Evolutionary conservation across 768 basidiomycete species (phyloP).

Genomic region (Russula lepida): DNA sequence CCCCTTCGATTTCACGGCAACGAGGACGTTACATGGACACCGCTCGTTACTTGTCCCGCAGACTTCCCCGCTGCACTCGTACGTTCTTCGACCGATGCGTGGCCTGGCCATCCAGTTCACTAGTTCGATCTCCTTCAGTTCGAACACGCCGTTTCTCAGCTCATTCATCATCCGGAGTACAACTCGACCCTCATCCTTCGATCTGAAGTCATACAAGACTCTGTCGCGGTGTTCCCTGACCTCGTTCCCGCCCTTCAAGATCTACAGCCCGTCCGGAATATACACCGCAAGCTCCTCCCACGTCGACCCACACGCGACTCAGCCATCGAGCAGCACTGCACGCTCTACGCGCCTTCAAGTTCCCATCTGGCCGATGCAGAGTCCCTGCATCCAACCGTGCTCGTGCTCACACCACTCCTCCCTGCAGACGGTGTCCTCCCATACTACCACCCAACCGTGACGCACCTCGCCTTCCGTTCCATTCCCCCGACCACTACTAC

Average conservation of each 20-base stretch:
- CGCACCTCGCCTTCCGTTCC: conserved; percentile 76
- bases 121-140: conserved; percentile 48
- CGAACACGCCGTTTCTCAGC: conserved; percentile 55
- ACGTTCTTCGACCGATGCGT: conserved; percentile 5
- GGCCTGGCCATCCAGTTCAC: no score
- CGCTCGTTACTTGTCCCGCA: conserved; percentile 27
- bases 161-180: conserved; percentile 86
- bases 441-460: conserved; percentile 84
- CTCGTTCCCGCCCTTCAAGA: conserved; percentile 34
- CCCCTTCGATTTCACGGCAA: not conserved
- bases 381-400: conserved; percentile 25
- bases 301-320: conserved; percentile 70
- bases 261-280: conserved; percentile 37
- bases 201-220: conserved; percentile 54
- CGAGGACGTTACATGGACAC: conserved; percentile 21
- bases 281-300: conserved; percentile 66
- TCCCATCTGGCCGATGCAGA: conserved; percentile 15
- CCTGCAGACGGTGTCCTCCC: conserved; percentile 46
- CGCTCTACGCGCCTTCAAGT: conserved; percentile 41
- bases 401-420: conserved; percentile 56
- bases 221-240: conserved; percentile 23
- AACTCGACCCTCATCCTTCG: conserved; percentile 87
- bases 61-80: conserved; percentile 29
- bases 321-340: conserved; percentile 68
- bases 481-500: conserved; percentile 27